A percentile compares a stretch with the other conserved stretches of the same genome.
Evolutionary conservation across 2,329 filamentous ascomycete genomes (phyloP).

Genomic region (Claviceps sp.): DNA sequence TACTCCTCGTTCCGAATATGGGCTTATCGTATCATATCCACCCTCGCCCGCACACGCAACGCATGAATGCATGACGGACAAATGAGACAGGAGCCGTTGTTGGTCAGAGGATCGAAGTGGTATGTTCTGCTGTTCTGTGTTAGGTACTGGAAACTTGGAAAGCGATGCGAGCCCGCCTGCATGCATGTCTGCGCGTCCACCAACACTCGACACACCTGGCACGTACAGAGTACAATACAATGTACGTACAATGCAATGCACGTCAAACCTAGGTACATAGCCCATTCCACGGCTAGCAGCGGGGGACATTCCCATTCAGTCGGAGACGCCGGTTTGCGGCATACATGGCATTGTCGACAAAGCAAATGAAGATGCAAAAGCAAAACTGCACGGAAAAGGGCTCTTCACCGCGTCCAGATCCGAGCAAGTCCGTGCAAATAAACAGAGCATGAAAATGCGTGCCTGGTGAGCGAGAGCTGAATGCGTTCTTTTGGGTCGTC

Average conservation of each 20-base stretch:
- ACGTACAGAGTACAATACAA: conserved; percentile 1
- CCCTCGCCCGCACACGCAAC: conserved; percentile 1
- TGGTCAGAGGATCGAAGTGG: background rate
- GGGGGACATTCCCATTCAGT: too few species aligned
- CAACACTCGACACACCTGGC: background rate
- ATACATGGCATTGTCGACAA: too few species aligned
- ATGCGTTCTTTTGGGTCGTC: too few species aligned
- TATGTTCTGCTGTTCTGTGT: background rate
- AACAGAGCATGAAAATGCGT: too few species aligned
- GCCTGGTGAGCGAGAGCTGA: too few species aligned
- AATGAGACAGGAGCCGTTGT: background rate
- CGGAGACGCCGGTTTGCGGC: too few species aligned
- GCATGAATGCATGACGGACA: conserved; percentile 3
- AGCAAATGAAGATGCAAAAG: too few species aligned
- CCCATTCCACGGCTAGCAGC: too few species aligned
- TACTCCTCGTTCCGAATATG: background rate
- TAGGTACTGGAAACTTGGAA: background rate
- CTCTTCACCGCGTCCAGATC: too few species aligned
- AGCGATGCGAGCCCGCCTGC: background rate
- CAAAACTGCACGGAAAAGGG: too few species aligned
- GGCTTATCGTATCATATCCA: conserved; percentile 2
- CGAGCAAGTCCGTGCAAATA: too few species aligned
- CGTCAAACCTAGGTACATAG: background rate
- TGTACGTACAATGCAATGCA: conserved; percentile 10
- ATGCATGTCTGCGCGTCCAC: background rate